These are phyloP conservation scores for Xylaria bambusicola DNA, from an alignment of 495 filamentous ascomycete genomes.

Conservation along the genomic window DNA sequence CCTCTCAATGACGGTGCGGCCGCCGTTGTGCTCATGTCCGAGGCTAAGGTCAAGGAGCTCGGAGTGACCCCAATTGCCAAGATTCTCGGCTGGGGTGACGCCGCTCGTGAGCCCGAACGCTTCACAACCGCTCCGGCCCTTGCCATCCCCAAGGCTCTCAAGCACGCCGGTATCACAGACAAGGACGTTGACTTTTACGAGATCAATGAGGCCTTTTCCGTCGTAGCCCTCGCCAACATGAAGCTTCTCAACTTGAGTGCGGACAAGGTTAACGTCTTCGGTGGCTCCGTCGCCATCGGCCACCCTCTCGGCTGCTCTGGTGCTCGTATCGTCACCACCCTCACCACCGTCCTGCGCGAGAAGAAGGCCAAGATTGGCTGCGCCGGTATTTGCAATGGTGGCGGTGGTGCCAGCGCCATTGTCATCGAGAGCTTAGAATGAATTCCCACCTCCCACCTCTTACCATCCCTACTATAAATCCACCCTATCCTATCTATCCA, in stretches of 20 bases:
- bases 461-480: constrained; percentile 12
- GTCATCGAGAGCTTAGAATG: constrained; percentile 74
- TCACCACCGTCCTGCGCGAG: constrained; percentile 84
- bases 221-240: constrained; percentile 93
- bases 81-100: constrained; percentile 96
- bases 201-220: constrained; percentile 98
- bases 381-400: constrained; percentile 97
- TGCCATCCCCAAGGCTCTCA: constrained; percentile 93
- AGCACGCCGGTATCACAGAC: constrained; percentile 79
- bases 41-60: constrained; percentile 83
- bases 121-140: constrained; percentile 96
- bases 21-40: constrained; percentile 87
- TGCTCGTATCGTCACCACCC: constrained; percentile 88
- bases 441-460: constrained; percentile 16
- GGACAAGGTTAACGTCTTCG: constrained; percentile 93
- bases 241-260: constrained; percentile 78
- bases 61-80: constrained; percentile 88
- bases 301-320: constrained; percentile 93
- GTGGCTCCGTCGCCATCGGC: constrained; percentile 92
- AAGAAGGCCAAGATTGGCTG: constrained; percentile 91
- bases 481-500: background rate
- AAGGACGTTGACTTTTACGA: constrained; percentile 87
- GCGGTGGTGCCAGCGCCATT: constrained; percentile 88
- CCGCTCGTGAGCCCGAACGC: constrained; percentile 82
- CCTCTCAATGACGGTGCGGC: constrained; percentile 93